Conservation (phyloP, 2,329 filamentous ascomycete species). For the Fusarium sp. region DNA sequence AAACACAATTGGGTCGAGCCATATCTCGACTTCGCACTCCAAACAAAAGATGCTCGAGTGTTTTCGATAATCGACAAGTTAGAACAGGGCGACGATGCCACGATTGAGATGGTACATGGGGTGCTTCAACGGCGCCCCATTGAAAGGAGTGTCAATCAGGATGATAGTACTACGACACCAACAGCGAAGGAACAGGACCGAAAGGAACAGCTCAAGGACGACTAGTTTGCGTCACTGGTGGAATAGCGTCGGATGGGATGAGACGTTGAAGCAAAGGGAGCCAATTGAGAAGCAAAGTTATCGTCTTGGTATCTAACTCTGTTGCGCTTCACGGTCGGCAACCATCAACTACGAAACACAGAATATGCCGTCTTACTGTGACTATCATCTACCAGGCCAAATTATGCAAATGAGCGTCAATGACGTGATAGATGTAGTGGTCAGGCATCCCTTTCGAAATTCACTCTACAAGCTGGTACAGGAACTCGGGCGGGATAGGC, state of each 20-base stretch:
- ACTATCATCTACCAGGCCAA: conserved; percentile 1
- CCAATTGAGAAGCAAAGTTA: not conserved
- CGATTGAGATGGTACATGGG: conserved; percentile 36
- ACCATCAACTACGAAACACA: conserved; percentile 6
- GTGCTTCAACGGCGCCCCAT: conserved; percentile 45
- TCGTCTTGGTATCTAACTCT: not conserved
- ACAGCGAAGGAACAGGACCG: conserved; percentile 2
- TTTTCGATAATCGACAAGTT: conserved; percentile 50
- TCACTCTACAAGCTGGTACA: not conserved
- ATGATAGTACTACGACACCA: conserved; percentile 3
- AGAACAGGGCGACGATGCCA: conserved; percentile 31
- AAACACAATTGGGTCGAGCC: conserved; percentile 45
- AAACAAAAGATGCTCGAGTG: conserved; percentile 48
- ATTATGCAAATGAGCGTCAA: conserved; percentile 13
- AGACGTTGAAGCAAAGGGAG: not conserved
- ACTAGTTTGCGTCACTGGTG: not conserved
- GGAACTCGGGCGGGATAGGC: not conserved
- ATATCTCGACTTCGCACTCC: conserved; percentile 45
- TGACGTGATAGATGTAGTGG: conserved; percentile 16
- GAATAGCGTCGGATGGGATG: not conserved
- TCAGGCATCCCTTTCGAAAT: conserved; percentile 4
- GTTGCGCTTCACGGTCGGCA: not conserved
- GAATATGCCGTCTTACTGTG: conserved; percentile 1
- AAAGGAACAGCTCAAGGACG: not conserved
- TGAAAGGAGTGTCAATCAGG: conserved; percentile 25